Percentiles rank a stretch among this genome's conserved stretches.
Conservation (phyloP, 345 rosid genomes). For the Dimocarpus longan region DNA sequence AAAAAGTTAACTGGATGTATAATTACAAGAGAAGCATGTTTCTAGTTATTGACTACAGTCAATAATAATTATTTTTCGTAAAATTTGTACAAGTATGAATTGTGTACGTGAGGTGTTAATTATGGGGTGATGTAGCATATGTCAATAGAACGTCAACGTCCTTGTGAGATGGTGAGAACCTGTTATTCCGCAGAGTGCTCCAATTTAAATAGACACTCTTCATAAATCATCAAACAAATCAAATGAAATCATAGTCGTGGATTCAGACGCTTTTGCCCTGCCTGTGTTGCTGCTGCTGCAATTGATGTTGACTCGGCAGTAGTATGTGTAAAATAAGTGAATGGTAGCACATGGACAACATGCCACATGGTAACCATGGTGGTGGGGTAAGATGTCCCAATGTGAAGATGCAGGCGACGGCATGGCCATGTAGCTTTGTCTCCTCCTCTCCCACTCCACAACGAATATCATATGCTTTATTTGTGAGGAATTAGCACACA, state of each 20-base stretch:
- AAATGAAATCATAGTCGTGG: background rate
- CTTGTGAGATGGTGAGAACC: background rate
- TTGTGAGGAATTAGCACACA: background rate
- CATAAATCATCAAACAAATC: background rate
- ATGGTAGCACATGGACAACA: constrained; percentile 31
- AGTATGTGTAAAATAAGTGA: background rate
- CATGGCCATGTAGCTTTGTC: constrained; percentile 45
- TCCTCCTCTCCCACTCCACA: constrained; percentile 20
- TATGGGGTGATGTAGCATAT: background rate
- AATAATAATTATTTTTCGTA: too few relatives aligned
- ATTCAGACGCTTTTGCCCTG: background rate
- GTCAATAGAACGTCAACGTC: background rate
- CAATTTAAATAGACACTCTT: constrained; percentile 14
- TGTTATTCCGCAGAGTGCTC: constrained; percentile 3
- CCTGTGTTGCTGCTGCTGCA: background rate
- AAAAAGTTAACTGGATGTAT: too few relatives aligned
- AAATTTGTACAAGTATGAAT: background rate
- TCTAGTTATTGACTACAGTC: too few relatives aligned
- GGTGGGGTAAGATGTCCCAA: constrained; percentile 21
- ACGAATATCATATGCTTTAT: background rate
- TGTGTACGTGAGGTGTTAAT: background rate
- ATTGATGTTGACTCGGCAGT: constrained; percentile 14
- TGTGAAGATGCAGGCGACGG: constrained; percentile 26
- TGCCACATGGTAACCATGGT: constrained; percentile 30
- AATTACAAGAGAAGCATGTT: too few relatives aligned